phyloP scores from a whole-genome alignment of 2,329 filamentous ascomycete genomes.

The Phialophora verrucosa region DNA sequence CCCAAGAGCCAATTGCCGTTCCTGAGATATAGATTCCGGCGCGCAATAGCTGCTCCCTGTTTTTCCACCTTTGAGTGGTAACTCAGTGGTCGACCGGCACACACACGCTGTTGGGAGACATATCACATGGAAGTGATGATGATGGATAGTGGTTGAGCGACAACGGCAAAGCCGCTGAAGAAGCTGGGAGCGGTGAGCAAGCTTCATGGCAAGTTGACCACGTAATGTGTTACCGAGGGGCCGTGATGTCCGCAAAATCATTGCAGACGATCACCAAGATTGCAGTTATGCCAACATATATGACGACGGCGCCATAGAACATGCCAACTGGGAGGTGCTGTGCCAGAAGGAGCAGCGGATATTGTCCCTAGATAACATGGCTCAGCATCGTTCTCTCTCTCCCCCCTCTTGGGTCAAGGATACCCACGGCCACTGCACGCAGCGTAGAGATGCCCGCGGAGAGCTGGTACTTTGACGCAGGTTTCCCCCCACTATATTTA shows the following conservation, averaged over 20 bases:
- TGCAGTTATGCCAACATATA: slow-evolving; percentile 16
- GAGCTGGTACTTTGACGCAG: slow-evolving; percentile 17
- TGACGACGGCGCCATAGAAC: slow-evolving; percentile 10
- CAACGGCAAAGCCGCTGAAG: slow-evolving; percentile 20
- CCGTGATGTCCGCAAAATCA: slow-evolving; percentile 19
- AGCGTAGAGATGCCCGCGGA: slow-evolving; percentile 17
- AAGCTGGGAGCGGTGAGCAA: slow-evolving; percentile 13
- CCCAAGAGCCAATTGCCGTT: slow-evolving; percentile 20
- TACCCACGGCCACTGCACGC: slow-evolving; percentile 16
- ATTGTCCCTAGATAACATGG: slow-evolving; percentile 13
- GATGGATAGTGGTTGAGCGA: slow-evolving; percentile 21
- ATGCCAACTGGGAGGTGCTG: slow-evolving; percentile 17
- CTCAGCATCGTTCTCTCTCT: background rate
- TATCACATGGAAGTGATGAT: slow-evolving; percentile 26
- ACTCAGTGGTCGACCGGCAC: background rate
- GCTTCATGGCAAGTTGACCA: background rate
- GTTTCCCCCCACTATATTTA: slow-evolving; percentile 13
- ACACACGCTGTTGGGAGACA: background rate
- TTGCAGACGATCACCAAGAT: slow-evolving; percentile 21
- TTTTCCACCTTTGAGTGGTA: slow-evolving; percentile 16
- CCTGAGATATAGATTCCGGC: slow-evolving; percentile 20
- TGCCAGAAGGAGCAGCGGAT: slow-evolving; percentile 20
- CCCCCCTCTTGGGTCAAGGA: background rate
- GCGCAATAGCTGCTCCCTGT: slow-evolving; percentile 20
- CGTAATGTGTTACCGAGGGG: background rate